Base-by-base conservation (phyloP, 306 rosid species). In the Rubus parviflorus region DNA sequence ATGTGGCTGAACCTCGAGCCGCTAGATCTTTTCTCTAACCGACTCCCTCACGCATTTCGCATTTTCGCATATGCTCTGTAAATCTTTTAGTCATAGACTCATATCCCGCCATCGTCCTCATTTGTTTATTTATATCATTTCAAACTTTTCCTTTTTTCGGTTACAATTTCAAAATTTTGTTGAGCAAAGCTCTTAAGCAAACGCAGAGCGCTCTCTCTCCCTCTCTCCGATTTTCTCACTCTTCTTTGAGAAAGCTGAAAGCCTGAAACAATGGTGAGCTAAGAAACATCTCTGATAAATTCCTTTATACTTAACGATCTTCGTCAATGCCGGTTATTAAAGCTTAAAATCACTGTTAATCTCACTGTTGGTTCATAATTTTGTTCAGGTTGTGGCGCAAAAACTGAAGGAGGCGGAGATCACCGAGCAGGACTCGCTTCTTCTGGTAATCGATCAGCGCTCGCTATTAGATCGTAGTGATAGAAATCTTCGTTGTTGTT, bases 391-490 rank as follows among this genome's bases (percentile, higher is more conserved):
- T 46, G 96, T 89, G 49, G 96, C 90, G 2, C 97, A 92, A 90
- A 92, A 89, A 65, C 70, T 85, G 84, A 92, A 92, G 89, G 96
- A 91, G 84, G 89, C 97, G 53, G 97, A 93, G 83, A 93, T 93
- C 81, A 93, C 96, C 35, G 93, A 95, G 86, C 99, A 92, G 89
- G 90, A 90, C 41, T 95, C 99, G 46, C 99, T 92, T 82, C 99
- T 90, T 84, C 97, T 95, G 90, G 99, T 92, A 68, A 82, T 76
- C 52, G 25, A 10, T 79, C 81, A 77, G 72, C 76, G 15, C 89
- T 81, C 83, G 15, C 66, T 25, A 38, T 72, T 30, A 53, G 56
- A 13, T 81, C 35, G 14, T 2, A 76, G 79, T n/a, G 43, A 43
- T 14, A 9, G 30, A 47, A 25, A 7, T n/a, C 20, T 51, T 48